Evolutionary conservation across 495 filamentous ascomycete species (phyloP).

Genomic region (Geopyxis carbonaria): DNA sequence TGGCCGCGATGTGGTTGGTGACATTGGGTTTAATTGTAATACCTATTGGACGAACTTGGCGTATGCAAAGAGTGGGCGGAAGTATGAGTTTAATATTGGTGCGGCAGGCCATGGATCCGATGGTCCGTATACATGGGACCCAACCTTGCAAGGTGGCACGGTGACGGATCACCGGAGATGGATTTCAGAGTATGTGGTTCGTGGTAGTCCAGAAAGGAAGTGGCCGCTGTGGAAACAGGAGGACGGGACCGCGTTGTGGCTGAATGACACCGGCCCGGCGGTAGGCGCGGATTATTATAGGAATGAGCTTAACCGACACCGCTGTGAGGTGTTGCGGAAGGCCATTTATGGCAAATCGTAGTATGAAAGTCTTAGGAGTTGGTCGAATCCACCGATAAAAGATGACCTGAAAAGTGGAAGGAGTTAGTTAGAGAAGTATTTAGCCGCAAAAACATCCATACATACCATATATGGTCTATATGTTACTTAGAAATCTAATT

Average conservation of each 20-base stretch:
- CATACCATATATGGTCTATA: too few species aligned
- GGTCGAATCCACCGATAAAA: too few species aligned
- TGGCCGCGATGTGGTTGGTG: conserved; percentile 25
- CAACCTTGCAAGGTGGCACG: too few species aligned
- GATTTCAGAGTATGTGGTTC: conserved; percentile 10
- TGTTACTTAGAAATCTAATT: too few species aligned
- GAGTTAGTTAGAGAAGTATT: too few species aligned
- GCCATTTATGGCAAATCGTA: too few species aligned
- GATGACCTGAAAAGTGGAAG: too few species aligned
- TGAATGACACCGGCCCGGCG: conserved; percentile 11
- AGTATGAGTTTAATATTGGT: conserved; percentile 44
- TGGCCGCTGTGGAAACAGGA: conserved; percentile 15
- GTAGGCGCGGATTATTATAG: conserved; percentile 11
- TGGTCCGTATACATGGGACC: conserved; percentile 38
- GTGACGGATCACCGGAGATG: conserved; percentile 20
- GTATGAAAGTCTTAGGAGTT: too few species aligned
- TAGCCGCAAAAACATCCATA: too few species aligned
- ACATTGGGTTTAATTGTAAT: conserved; percentile 33
- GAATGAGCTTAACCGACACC: too few species aligned
- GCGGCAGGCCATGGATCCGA: conserved; percentile 40
- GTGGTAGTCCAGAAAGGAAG: neutral
- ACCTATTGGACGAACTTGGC: conserved; percentile 31
- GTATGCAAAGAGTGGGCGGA: conserved; percentile 29
- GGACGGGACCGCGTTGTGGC: conserved; percentile 4
- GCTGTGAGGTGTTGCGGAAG: too few species aligned